Base-by-base conservation (phyloP, 1,284 basidiomycete genomes). In the Gomphus bonarii region DNA sequence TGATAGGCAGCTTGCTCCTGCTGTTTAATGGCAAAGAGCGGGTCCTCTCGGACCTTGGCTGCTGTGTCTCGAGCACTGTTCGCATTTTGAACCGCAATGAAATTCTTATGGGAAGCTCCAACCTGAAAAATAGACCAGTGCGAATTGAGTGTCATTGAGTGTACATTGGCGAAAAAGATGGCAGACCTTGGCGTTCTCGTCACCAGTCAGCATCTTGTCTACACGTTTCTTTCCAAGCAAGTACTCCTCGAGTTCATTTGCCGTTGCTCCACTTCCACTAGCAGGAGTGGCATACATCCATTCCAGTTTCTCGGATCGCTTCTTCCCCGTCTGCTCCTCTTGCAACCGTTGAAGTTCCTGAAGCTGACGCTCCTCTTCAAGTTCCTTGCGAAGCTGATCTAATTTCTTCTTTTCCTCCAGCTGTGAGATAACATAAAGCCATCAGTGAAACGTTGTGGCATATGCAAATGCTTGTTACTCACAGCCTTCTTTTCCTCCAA, bases 241-340 rank as follows among this genome's bases (percentile, higher is more conserved):
- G 67, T 99, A 99, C 64, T 95, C 93, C 73, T 99, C 97, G 64
- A 98, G 72, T 61, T 99, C 95, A 63, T 91, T 92, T 31, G 88
- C 72, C 62, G 92, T 95, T 63, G 90, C 83, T 58, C 75, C 85
- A 60, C 78, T 85, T 14, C 88, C 91, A 5, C 87, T 83, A 0
- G 91, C 90, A 1, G 97, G 95, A 1, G 95, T 97, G 14, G 95
- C 78, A 73, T 99, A 99, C 91, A 99, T 95, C 97, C 97, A 99
- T 69, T 99, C 95, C 54, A 99, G 73, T 67, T 93, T 92, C 69
- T 98, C 95, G 51, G 86, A 81, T 63, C 91, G 78, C 73, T 95
- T 97, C 75, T 88, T 92, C 31, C 97, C 97, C 8, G 95, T 97
- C 63, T 94, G 84, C 61, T 90, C 88, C 67, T 95, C 91, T 68